These are phyloP conservation scores for Grigorovia humatica DNA, from an alignment of 805 yeast genomes.

Conservation along the genomic window DNA sequence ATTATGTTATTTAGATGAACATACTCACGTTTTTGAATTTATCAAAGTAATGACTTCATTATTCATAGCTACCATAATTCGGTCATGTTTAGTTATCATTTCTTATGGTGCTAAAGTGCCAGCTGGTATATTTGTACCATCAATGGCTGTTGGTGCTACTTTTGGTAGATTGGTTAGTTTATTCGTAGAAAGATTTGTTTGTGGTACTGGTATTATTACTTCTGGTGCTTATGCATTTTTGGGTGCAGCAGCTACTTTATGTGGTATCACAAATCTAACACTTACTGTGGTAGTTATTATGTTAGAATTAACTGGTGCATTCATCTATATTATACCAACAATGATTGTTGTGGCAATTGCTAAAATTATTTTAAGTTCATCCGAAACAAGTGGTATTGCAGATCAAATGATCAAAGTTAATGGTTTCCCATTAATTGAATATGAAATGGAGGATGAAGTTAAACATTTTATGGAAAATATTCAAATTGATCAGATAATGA, in stretches of 20 bases:
- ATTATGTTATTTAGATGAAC: slow-evolving; percentile 31
- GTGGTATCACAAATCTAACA: slow-evolving; percentile 90
- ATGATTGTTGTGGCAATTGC: slow-evolving; percentile 93
- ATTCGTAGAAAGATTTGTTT: slow-evolving; percentile 42
- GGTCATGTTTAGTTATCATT: slow-evolving; percentile 64
- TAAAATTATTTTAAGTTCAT: slow-evolving; percentile 61
- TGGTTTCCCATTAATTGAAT: slow-evolving; percentile 72
- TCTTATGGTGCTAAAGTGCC: slow-evolving; percentile 93
- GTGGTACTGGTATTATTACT: slow-evolving; percentile 51
- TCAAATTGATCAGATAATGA: slow-evolving; percentile 53
- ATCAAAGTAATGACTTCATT: slow-evolving; percentile 41
- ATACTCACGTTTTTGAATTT: slow-evolving; percentile 18
- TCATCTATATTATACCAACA: slow-evolving; percentile 82
- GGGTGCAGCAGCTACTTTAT: slow-evolving; percentile 91
- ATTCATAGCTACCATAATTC: slow-evolving; percentile 55
- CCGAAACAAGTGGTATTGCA: slow-evolving; percentile 85
- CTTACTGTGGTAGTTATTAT: slow-evolving; percentile 89
- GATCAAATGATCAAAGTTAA: slow-evolving; percentile 87
- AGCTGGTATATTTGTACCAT: slow-evolving; percentile 95
- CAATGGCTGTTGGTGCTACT: slow-evolving; percentile 94
- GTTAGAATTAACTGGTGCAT: slow-evolving; percentile 95
- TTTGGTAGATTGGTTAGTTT: slow-evolving; percentile 85
- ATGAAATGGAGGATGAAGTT: slow-evolving; percentile 54
- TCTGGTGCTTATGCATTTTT: slow-evolving; percentile 93
- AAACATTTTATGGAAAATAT: slow-evolving; percentile 34